Evolutionary conservation across 2,329 filamentous ascomycete genomes (phyloP).

Genomic region (Cryphonectria naterciae): DNA sequence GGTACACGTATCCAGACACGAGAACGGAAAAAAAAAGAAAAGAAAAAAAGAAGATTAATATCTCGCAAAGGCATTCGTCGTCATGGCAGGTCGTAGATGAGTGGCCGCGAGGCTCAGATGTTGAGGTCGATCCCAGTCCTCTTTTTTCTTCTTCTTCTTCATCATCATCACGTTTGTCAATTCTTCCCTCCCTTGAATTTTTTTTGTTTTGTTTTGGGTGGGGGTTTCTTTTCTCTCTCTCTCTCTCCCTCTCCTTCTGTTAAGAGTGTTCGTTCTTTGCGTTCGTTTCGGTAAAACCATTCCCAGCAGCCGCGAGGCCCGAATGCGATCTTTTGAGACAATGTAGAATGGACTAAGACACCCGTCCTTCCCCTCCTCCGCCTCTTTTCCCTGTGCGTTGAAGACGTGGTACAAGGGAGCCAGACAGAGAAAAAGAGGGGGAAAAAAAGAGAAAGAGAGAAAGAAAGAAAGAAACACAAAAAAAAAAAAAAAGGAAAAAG

Average conservation of each 20-base stretch:
- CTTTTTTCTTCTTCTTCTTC: background rate
- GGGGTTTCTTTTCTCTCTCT: background rate
- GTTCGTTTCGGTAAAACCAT: conserved; percentile 4
- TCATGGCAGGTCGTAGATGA: conserved; percentile 24
- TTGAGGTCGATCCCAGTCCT: conserved; percentile 4
- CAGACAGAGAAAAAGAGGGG: background rate
- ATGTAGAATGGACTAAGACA: background rate
- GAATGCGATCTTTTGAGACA: conserved; percentile 35
- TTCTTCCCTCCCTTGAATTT: background rate
- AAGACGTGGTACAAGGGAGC: background rate
- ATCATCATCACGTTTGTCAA: no score
- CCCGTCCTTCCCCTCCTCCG: background rate
- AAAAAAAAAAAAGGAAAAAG: conserved; percentile 25
- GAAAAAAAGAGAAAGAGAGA: background rate
- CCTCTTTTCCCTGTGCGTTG: background rate
- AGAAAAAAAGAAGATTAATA: conserved; percentile 16
- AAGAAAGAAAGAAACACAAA: background rate
- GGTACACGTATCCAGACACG: background rate
- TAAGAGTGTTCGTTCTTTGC: background rate
- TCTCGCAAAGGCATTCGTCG: conserved; percentile 19
- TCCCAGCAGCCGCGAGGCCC: conserved; percentile 39
- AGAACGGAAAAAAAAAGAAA: conserved; percentile 2
- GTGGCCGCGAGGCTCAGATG: conserved; percentile 38
- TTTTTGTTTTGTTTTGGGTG: background rate
- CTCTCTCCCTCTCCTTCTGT: no score